Base-by-base conservation (phyloP, 345 rosid species). In the Nephelium lappaceum region DNA sequence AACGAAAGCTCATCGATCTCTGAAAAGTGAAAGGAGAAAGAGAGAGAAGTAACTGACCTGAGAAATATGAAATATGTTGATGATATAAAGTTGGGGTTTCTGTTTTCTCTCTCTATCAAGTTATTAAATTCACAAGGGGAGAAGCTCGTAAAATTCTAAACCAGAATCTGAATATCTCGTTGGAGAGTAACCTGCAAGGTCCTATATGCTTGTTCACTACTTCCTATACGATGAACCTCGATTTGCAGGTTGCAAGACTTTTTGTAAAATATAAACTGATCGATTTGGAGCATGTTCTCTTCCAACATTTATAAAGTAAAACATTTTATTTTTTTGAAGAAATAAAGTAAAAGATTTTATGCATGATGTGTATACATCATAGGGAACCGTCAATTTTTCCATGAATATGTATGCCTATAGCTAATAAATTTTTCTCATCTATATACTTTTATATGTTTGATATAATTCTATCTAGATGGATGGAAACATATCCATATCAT, bases 181-280 rank as follows among this genome's bases (percentile, higher is more conserved):
- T 80, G 75, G 79, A 72, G 75, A 72, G 7, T 31, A 43, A 63
- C 63, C 73, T 77, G 73, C 79, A 72, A 75, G 69, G 47, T 71
- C 77, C 68, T 31, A 41, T 69, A 75, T 57, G 80, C 74, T 76
- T 83, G 4, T 69, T 79, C 81, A 77, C 83, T 61, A 72, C 72
- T 83, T 79, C 21, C 86, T 72, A 78, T 53, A 60, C 76, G n/a
- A 47, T 36, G 81, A 79, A 73, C 75, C 72, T 69, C 55, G 77
- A 74, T 63, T 76, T 71, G 76, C 82, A 57, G 79, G 47, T 80
- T 68, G 25, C 9, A 16, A 77, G 42, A 58, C 77, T 71, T 77
- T 77, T 77, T 82, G 81, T 77, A 75, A 60, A 69, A 82, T 71
- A 77, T 62, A 75, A 82, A 80, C 19, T 14, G 57, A 67, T 49